Evolutionary conservation across 1,284 basidiomycete genomes (phyloP).

Genomic region (Xerocomus minutiporus): DNA sequence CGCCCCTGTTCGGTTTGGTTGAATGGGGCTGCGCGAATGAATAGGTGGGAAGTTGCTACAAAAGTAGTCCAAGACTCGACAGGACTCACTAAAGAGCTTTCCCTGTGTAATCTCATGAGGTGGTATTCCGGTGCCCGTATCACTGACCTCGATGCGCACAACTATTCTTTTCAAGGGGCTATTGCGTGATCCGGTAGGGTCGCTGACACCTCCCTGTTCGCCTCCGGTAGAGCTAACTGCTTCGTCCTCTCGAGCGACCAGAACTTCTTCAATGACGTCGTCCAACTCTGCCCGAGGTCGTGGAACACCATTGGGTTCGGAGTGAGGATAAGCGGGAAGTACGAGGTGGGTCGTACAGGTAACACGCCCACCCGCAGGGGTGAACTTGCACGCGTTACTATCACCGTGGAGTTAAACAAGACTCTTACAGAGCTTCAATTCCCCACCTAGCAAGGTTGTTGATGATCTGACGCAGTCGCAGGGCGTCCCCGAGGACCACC

Average conservation of each 20-base stretch:
- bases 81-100: slow-evolving; percentile 66
- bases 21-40: slow-evolving; percentile 51
- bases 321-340: slow-evolving; percentile 25
- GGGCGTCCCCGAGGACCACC: slow-evolving; percentile 74
- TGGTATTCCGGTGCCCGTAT: slow-evolving; percentile 77
- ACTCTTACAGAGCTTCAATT: background rate
- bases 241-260: slow-evolving; percentile 12
- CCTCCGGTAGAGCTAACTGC: background rate
- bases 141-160: slow-evolving; percentile 76
- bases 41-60: background rate
- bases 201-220: background rate
- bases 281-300: slow-evolving; percentile 11
- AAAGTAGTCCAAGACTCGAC: slow-evolving; percentile 9
- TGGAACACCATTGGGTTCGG: slow-evolving; percentile 8
- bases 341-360: slow-evolving; percentile 58
- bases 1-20: slow-evolving; percentile 79
- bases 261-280: slow-evolving; percentile 15
- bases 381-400: slow-evolving; percentile 79
- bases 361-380: slow-evolving; percentile 65
- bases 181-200: slow-evolving; percentile 14
- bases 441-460: slow-evolving; percentile 70
- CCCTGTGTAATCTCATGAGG: slow-evolving; percentile 68
- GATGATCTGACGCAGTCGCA: slow-evolving; percentile 74
- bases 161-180: slow-evolving; percentile 55
- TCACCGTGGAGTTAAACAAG: slow-evolving; percentile 1